Evolutionary conservation across 164 flowering plant genomes (phyloP), one percentile per base, ranked within the genome.

Genomic region (Tetrastigma voinierianum): DNA sequence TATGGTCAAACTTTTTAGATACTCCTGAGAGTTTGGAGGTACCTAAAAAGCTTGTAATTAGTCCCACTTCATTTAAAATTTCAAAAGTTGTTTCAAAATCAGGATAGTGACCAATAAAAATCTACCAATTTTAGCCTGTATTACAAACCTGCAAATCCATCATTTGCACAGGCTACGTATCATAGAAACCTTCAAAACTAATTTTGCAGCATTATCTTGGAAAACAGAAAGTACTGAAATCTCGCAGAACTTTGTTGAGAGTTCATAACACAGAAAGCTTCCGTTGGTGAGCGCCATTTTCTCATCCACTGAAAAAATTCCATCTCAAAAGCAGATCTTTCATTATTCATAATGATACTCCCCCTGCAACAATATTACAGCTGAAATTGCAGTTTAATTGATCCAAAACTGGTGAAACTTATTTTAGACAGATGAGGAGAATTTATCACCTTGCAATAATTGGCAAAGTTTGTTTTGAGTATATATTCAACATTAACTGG

Each of bases 271-370:
- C n/a, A 0, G 83, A 78, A 13, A 78, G 55, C 64, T 76, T 82
- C 46, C 83, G 49, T 61, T 80, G 61, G 83, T 46, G 76, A 77
- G 13, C 70, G 76, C 84, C 88, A 84, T 77, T 82, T 10, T 82
- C 80, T 5, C 84, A 53, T 84, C 88, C 13, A 82, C 86, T 0
- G 86, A 75, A 56, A 83, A 85, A 48, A 85, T 81, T 52, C 82
- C 87, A 45, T 83, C 82, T 10, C 85, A 81, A 20, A 82, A 49
- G n/a, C 2, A 82, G 66, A 69, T 80, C 86, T 20, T 54, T 77
- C 74, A 79, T 58, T 17, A 82, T 20, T 61, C 74, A 24, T 46
- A 44, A 23, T 83, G 57, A 43, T 70, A 72, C 51, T 43, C 19
- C 7, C 84, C 84, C 81, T 81, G 68, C 63, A 59, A 64, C 3